A percentile compares a stretch with the other conserved stretches of the same genome.
phyloP scores from a whole-genome alignment of 768 basidiomycete species.

The Gloeophyllum trabeum region DNA sequence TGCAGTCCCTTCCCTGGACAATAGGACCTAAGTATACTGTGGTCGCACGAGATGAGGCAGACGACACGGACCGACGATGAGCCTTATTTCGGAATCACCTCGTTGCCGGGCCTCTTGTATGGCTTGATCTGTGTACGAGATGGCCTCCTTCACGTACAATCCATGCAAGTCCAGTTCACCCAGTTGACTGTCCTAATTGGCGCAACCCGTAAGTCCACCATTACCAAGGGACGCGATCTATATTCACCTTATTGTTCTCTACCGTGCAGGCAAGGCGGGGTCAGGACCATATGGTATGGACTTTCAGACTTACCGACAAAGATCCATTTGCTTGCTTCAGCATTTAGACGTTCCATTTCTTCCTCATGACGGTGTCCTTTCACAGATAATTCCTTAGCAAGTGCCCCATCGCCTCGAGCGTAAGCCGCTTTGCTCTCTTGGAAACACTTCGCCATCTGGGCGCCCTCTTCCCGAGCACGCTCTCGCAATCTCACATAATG shows the following conservation, averaged over 20 bases:
- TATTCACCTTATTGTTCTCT: conserved; percentile 68
- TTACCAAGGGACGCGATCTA: background rate
- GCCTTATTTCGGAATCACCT: conserved; percentile 52
- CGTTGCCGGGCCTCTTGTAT: conserved; percentile 53
- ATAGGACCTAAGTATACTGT: background rate
- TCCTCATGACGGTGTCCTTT: conserved; percentile 72
- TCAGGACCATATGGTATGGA: background rate
- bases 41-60: background rate
- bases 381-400: conserved; percentile 73
- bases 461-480: conserved; percentile 69
- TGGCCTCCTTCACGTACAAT: conserved; percentile 88
- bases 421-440: conserved; percentile 72
- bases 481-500: conserved; percentile 63
- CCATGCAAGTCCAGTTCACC: conserved; percentile 88
- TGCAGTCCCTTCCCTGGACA: conserved; percentile 76
- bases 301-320: conserved; percentile 44
- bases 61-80: conserved; percentile 70
- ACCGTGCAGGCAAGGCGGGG: background rate
- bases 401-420: conserved; percentile 54
- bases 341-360: conserved; percentile 71
- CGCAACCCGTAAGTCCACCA: background rate
- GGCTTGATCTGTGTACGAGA: conserved; percentile 58
- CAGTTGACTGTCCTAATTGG: conserved; percentile 42
- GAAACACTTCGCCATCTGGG: conserved; percentile 64
- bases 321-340: conserved; percentile 81